Percentiles rank a stretch among this genome's conserved stretches.
Conservation (phyloP, 805 yeast species). For the Groenewaldozyma salmanticensis region DNA sequence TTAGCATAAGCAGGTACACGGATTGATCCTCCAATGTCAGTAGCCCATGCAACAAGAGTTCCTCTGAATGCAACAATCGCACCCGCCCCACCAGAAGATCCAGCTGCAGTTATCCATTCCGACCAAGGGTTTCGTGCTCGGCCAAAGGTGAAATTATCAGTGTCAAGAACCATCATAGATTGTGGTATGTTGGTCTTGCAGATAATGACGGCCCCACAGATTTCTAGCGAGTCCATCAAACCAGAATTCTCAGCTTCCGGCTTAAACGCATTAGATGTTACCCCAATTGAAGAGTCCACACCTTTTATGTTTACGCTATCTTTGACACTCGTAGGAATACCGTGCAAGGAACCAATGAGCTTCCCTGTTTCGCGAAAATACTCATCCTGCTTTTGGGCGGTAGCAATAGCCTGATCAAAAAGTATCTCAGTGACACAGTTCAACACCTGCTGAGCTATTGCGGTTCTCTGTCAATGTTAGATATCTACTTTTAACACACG, state of each 20-base stretch:
- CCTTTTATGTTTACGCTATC: slow-evolving; percentile 41
- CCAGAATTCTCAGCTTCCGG: slow-evolving; percentile 36
- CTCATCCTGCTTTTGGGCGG: slow-evolving; percentile 47
- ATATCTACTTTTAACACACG: no score
- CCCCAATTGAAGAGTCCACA: slow-evolving; percentile 33
- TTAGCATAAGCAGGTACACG: slow-evolving; percentile 39
- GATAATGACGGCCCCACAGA: slow-evolving; percentile 53
- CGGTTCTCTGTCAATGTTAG: slow-evolving; percentile 47
- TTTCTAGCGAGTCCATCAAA: slow-evolving; percentile 26
- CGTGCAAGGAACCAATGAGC: slow-evolving; percentile 54
- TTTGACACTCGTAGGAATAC: slow-evolving; percentile 55
- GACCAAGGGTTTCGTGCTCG: slow-evolving; percentile 38
- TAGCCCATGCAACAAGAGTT: slow-evolving; percentile 39
- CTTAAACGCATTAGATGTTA: slow-evolving; percentile 25
- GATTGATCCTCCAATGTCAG: slow-evolving; percentile 45
- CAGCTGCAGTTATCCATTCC: slow-evolving; percentile 37
- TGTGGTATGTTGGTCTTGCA: slow-evolving; percentile 52
- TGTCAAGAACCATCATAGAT: slow-evolving; percentile 48
- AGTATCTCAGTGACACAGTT: slow-evolving; percentile 33
- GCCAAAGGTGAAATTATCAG: slow-evolving; percentile 38
- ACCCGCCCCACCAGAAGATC: slow-evolving; percentile 48
- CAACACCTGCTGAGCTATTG: slow-evolving; percentile 31
- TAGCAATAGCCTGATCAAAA: slow-evolving; percentile 46
- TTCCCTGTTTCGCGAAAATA: slow-evolving; percentile 27
- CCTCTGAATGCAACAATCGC: slow-evolving; percentile 38